Evolutionary conservation across 805 yeast genomes (phyloP).

Genomic region (Yarrowia sp.): DNA sequence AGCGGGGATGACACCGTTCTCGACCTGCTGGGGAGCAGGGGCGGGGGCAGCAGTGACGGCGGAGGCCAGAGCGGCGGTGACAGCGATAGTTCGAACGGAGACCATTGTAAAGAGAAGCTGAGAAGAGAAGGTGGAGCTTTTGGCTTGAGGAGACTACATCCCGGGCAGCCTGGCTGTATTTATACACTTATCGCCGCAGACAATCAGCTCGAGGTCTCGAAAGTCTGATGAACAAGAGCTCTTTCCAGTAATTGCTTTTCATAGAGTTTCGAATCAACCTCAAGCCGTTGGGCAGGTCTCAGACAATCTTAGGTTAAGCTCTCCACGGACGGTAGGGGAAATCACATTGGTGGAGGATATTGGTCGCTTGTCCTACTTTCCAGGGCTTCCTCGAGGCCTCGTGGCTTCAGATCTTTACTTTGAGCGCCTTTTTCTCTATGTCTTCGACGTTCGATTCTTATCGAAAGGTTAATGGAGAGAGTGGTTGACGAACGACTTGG

Average conservation of each 20-base stretch:
- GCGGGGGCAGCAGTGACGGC: conserved; percentile 25
- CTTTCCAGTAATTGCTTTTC: not conserved
- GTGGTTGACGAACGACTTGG: no score
- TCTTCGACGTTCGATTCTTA: not conserved
- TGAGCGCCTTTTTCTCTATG: not conserved
- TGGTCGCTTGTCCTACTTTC: not conserved
- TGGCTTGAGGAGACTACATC: conserved; percentile 14
- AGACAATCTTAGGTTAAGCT: conserved; percentile 7
- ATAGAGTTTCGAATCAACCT: conserved; percentile 28
- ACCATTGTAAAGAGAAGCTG: conserved; percentile 9
- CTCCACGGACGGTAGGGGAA: conserved; percentile 18
- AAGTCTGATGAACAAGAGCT: not conserved
- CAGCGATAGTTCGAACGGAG: conserved; percentile 30
- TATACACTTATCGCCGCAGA: not conserved
- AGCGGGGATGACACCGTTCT: conserved; percentile 11
- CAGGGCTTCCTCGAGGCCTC: not conserved
- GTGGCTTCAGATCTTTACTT: not conserved
- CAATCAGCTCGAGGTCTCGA: not conserved
- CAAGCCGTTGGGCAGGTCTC: conserved; percentile 36
- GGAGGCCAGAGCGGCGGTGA: conserved; percentile 22
- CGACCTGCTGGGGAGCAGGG: conserved; percentile 27
- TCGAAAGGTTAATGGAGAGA: not conserved
- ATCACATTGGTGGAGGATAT: conserved; percentile 3
- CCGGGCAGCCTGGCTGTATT: not conserved
- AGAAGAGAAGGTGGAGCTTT: conserved; percentile 6